Percentiles rank a stretch among this genome's conserved stretches.
These are phyloP conservation scores for Cercospora sp. DNA, from an alignment of 2,329 filamentous ascomycete genomes.

Conservation along the genomic window DNA sequence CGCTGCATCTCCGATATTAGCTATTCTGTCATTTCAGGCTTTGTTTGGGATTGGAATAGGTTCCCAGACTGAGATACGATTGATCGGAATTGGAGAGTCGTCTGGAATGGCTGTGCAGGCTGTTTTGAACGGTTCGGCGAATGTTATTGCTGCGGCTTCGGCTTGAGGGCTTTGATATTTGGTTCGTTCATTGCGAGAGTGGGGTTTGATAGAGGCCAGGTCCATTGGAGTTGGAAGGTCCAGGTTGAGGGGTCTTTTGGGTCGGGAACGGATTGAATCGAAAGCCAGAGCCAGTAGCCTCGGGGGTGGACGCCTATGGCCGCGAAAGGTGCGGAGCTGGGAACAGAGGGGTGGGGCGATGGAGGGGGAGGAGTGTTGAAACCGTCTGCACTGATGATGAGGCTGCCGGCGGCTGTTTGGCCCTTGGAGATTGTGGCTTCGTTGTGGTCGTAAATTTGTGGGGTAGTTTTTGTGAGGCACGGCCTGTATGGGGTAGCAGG, in stretches of 20 bases:
- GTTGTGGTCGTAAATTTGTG: too few relatives aligned
- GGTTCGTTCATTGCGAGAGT: not conserved
- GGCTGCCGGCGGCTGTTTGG: too few relatives aligned
- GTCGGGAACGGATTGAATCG: constrained; percentile 12
- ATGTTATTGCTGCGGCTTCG: not conserved
- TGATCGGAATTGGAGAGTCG: not conserved
- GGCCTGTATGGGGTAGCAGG: too few relatives aligned
- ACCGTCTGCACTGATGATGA: too few relatives aligned
- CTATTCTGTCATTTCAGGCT: constrained; percentile 7
- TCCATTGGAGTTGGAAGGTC: constrained; percentile 19
- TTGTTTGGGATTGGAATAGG: constrained; percentile 1
- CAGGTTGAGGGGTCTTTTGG: constrained; percentile 10
- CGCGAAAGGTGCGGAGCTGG: constrained; percentile 10
- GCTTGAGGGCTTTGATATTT: not conserved
- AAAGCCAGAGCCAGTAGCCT: constrained; percentile 19
- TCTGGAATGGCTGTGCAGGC: not conserved
- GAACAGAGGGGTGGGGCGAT: not conserved
- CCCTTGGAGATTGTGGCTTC: too few relatives aligned
- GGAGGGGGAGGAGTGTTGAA: not conserved
- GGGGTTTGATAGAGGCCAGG: constrained; percentile 4
- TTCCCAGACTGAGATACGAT: constrained; percentile 10
- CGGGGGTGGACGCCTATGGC: constrained; percentile 13
- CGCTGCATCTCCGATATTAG: constrained; percentile 13
- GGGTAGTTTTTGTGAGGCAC: too few relatives aligned
- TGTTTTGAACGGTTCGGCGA: constrained; percentile 15